A percentile compares a stretch with the other conserved stretches of the same genome.
phyloP scores from a whole-genome alignment of 2,329 filamentous ascomycete genomes.

The Alternaria sp. region DNA sequence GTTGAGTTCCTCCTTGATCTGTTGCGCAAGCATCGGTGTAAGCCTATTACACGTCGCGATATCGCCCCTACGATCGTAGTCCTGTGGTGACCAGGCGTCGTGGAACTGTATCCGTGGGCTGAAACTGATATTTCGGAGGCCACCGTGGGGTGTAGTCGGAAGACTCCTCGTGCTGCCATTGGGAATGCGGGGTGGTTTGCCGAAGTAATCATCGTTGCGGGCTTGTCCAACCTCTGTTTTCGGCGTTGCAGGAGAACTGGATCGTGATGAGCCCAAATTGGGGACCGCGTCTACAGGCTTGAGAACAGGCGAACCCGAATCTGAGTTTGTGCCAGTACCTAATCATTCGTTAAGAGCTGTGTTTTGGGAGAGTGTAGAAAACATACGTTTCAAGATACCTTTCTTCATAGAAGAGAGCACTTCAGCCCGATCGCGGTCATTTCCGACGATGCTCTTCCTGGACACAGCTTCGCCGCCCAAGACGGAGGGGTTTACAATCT shows the following conservation, averaged over 20 bases:
- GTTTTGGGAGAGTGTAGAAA: slow-evolving; percentile 12
- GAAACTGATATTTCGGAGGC: slow-evolving; percentile 72
- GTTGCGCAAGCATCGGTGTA: slow-evolving; percentile 95
- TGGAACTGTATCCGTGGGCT: slow-evolving; percentile 94
- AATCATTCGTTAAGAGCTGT: slow-evolving; percentile 22
- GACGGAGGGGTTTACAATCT: slow-evolving; percentile 48
- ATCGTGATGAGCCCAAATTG: slow-evolving; percentile 79
- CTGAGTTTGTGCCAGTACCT: slow-evolving; percentile 65
- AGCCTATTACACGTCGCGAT: slow-evolving; percentile 97
- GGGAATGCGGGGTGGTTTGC: slow-evolving; percentile 73
- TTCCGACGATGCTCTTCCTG: slow-evolving; percentile 88
- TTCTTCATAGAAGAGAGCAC: slow-evolving; percentile 92
- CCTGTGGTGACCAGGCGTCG: slow-evolving; percentile 93
- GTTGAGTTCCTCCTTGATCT: slow-evolving; percentile 99
- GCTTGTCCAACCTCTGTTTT: slow-evolving; percentile 67
- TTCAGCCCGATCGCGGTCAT: slow-evolving; percentile 88
- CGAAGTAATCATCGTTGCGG: slow-evolving; percentile 85
- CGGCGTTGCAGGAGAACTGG: slow-evolving; percentile 87
- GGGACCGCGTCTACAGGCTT: slow-evolving; percentile 68
- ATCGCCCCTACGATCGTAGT: slow-evolving; percentile 95
- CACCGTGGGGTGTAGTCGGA: slow-evolving; percentile 76
- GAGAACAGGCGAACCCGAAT: slow-evolving; percentile 73
- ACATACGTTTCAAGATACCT: slow-evolving; percentile 89
- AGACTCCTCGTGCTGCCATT: slow-evolving; percentile 80
- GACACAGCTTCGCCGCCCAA: slow-evolving; percentile 59